These are phyloP conservation scores for Urtica urens DNA, from an alignment of 306 rosid genomes.

Conservation along the genomic window DNA sequence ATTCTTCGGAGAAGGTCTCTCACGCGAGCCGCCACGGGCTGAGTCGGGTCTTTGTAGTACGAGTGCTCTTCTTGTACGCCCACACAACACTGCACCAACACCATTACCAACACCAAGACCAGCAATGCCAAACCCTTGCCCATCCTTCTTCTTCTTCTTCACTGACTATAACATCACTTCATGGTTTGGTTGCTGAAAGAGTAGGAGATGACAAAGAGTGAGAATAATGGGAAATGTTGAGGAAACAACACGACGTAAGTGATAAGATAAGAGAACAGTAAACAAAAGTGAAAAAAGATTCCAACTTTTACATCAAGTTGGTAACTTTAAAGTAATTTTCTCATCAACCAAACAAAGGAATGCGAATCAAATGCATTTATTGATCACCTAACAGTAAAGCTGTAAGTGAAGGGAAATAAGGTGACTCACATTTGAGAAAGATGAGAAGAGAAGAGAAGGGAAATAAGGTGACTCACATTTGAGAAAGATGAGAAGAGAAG, in stretches of 20 bases:
- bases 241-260: slow-evolving; percentile 15
- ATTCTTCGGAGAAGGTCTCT: slow-evolving; percentile 62
- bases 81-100: too few species aligned
- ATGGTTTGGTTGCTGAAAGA: slow-evolving; percentile 21
- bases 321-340: neutral
- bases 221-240: neutral
- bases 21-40: slow-evolving; percentile 46
- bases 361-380: neutral
- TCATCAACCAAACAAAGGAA: slow-evolving; percentile 3
- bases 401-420: neutral
- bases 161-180: slow-evolving; percentile 9
- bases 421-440: neutral
- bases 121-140: slow-evolving; percentile 21
- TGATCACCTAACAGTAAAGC: neutral
- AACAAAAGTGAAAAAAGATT: neutral
- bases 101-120: slow-evolving; percentile 48
- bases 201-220: neutral
- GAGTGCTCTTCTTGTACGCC: slow-evolving; percentile 48
- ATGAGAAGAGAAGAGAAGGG: neutral
- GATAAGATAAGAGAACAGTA: neutral
- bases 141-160: neutral
- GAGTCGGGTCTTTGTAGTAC: slow-evolving; percentile 69
- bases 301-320: neutral
- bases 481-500: neutral
- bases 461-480: neutral